Conservation (phyloP, 1,284 basidiomycete species). For the Rhodotorula sp. region DNA sequence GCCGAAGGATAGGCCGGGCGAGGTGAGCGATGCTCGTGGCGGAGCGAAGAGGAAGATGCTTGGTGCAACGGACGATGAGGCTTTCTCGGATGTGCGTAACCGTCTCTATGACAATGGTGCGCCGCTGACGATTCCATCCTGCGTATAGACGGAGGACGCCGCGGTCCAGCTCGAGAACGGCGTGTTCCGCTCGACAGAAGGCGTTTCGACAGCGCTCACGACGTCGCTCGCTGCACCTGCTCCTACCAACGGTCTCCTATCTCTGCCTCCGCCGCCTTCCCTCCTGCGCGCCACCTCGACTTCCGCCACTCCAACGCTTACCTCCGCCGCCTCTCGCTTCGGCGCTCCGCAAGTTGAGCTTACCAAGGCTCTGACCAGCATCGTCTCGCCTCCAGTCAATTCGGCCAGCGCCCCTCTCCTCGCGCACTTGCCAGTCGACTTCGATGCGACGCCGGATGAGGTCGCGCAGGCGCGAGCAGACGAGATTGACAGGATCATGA, state of each 20-base stretch:
- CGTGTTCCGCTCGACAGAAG: slow-evolving; percentile 27
- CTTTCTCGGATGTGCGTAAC: slow-evolving; percentile 22
- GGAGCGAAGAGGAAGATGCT: background rate
- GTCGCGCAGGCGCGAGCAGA: slow-evolving; percentile 11
- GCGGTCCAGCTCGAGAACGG: slow-evolving; percentile 38
- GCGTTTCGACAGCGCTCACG: background rate
- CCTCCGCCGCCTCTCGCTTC: slow-evolving; percentile 17
- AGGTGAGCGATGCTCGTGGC: background rate
- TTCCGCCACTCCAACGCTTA: background rate
- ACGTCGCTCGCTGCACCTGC: background rate
- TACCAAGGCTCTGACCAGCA: slow-evolving; percentile 35
- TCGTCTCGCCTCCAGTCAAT: slow-evolving; percentile 11
- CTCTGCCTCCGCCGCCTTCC: background rate
- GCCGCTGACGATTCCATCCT: background rate
- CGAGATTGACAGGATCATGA: slow-evolving; percentile 26
- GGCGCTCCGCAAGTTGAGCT: slow-evolving; percentile 29
- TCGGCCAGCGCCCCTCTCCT: slow-evolving; percentile 7
- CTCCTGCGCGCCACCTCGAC: background rate
- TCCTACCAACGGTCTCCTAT: background rate
- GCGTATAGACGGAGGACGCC: slow-evolving; percentile 35
- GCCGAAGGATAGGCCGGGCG: too few relatives aligned
- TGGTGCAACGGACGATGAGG: slow-evolving; percentile 11
- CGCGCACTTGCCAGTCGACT: slow-evolving; percentile 33
- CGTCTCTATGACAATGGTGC: background rate
- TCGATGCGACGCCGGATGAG: slow-evolving; percentile 22